Evolutionary conservation across 305 asterid genomes (phyloP).

Genomic region (Striga hermonthica): DNA sequence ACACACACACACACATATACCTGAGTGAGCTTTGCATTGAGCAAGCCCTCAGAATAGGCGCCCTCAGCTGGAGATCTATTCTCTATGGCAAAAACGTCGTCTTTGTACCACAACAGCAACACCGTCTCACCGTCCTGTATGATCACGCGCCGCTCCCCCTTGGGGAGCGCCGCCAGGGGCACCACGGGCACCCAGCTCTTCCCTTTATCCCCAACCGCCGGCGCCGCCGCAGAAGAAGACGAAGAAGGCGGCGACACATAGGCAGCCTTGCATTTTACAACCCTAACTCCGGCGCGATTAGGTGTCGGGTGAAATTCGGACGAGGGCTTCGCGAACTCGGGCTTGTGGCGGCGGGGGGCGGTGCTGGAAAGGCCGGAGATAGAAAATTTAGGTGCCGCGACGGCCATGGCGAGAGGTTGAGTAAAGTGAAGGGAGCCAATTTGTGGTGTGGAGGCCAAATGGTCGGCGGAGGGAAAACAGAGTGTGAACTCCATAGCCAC

Average conservation of each 20-base stretch:
- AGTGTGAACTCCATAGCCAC: conserved; percentile 37
- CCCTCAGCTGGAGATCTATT: conserved; percentile 98
- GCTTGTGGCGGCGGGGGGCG: conserved; percentile 20
- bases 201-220: conserved; percentile 34
- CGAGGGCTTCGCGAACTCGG: conserved; percentile 10
- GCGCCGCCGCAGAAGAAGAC: conserved; percentile 15
- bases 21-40: conserved; percentile 95
- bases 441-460: neutral
- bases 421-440: conserved; percentile 11
- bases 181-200: conserved; percentile 90
- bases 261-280: conserved; percentile 59
- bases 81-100: conserved; percentile 72
- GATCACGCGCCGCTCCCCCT: conserved; percentile 95
- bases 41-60: conserved; percentile 85
- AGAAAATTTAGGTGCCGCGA: conserved; percentile 27
- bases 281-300: conserved; percentile 14
- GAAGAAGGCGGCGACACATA: conserved; percentile 44
- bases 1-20: conserved; percentile 29
- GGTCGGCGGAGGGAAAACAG: neutral
- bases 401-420: conserved; percentile 31
- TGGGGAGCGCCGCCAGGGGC: conserved; percentile 82
- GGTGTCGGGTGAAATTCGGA: conserved; percentile 24
- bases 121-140: conserved; percentile 73
- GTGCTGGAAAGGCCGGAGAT: conserved; percentile 24
- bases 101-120: conserved; percentile 79